These are phyloP conservation scores for Trichoderma endophyticum DNA, from an alignment of 2,329 filamentous ascomycete genomes.

Conservation along the genomic window DNA sequence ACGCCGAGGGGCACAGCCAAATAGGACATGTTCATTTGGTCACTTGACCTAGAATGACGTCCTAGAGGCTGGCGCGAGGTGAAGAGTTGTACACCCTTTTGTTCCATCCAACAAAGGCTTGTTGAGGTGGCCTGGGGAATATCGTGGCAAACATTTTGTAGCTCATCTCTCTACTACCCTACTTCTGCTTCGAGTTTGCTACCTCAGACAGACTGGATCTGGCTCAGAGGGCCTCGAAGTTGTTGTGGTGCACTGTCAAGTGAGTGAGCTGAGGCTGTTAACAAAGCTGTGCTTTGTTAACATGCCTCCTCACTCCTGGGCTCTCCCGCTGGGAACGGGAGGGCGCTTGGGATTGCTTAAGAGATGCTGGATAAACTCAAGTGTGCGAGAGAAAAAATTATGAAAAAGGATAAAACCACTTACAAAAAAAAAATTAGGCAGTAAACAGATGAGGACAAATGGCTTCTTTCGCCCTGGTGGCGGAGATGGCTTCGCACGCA, in stretches of 20 bases:
- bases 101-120: background rate
- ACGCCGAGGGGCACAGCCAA: background rate
- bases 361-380: constrained; percentile 35
- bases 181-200: background rate
- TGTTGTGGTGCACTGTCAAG: constrained; percentile 20
- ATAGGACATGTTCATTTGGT: background rate
- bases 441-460: constrained; percentile 19
- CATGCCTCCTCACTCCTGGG: constrained; percentile 22
- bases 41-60: background rate
- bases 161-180: constrained; percentile 26
- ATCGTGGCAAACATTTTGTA: constrained; percentile 20
- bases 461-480: constrained; percentile 30
- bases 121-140: background rate
- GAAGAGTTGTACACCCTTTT: background rate
- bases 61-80: background rate
- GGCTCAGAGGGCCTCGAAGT: constrained; percentile 20
- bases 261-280: constrained; percentile 17
- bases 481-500: constrained; percentile 29
- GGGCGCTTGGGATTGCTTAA: constrained; percentile 22
- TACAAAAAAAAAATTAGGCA: background rate
- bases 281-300: constrained; percentile 25
- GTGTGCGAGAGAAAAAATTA: constrained; percentile 24
- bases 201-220: constrained; percentile 2
- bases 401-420: background rate
- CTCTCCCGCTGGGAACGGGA: constrained; percentile 19